Evolutionary conservation across 2,329 filamentous ascomycete genomes (phyloP), one percentile per base, ranked within the genome.

Genomic region (Ascochyta clinopodiicola): DNA sequence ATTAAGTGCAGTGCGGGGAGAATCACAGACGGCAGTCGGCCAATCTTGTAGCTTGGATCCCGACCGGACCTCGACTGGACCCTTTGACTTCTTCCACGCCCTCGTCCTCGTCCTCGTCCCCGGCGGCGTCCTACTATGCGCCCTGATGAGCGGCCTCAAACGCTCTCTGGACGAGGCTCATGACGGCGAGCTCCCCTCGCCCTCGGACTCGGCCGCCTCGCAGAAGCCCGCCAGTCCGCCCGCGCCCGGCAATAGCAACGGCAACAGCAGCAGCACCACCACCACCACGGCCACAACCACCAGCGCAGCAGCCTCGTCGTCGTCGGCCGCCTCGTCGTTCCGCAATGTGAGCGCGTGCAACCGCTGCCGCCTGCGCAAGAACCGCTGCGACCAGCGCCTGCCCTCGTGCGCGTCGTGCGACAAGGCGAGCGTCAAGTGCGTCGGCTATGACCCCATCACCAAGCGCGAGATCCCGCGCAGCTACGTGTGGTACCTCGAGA

Each of bases 401-500:
- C 94, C 94, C 8, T 91, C 90, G 67, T 98, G 94, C 75, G 88
- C 90, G 37, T 91, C 91, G 65, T 98, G 94, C 77, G 92, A 93
- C 74, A 97, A 97, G 79, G 93, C 91, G n/a, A 85, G 86, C 55
- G 91, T 96, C 40, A 88, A 90, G 63, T 98, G 95, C 75, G 92
- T 97, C 45, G 94, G 94, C 60, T 97, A 96, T 76, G 94, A 98
- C 73, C 93, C 94, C 31, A 96, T 97, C 70, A 96, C 92, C 22
- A 97, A 97, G 82, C 88, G 91, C 71, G 92, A 97, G 78, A 96
- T 98, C 55, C 94, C 94, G 44, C 86, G 93, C 77, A 88, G 85
- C 80, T 98, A 98, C 80, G 92, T 98, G 44, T 96, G 90, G 78
- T 98, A 96, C 73, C 87, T 98, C 56, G 94, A 98, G 76, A 91